Evolutionary conservation across 768 basidiomycete species (phyloP).

Genomic region (Mycena leptocephala): DNA sequence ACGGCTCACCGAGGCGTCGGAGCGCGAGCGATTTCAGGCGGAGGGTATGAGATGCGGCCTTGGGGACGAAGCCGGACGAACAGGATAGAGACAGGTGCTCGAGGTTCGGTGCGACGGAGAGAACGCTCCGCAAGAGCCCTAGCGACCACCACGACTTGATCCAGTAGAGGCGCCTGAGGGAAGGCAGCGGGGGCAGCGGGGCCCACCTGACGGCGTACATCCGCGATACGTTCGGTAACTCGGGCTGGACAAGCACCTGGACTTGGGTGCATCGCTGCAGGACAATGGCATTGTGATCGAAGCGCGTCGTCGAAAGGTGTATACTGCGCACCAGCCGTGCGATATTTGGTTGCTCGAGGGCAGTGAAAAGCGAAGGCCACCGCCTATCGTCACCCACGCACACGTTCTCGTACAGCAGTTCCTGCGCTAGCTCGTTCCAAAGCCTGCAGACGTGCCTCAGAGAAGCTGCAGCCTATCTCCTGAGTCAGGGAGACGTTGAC

Average conservation of each 20-base stretch:
- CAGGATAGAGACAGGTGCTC: constrained; percentile 6
- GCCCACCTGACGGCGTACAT: background rate
- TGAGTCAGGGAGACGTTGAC: background rate
- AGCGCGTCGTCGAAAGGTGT: constrained; percentile 14
- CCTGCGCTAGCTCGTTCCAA: constrained; percentile 15
- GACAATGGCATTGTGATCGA: constrained; percentile 2
- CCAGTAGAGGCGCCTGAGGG: constrained; percentile 27
- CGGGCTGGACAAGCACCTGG: constrained; percentile 12
- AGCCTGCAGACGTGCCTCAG: constrained; percentile 6
- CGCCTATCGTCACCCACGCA: background rate
- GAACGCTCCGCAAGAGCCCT: background rate
- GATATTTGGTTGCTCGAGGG: background rate
- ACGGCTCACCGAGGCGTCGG: background rate
- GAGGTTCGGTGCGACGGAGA: constrained; percentile 22
- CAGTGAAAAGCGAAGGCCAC: background rate
- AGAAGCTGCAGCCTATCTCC: background rate
- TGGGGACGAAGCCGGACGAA: background rate
- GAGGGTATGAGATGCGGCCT: background rate
- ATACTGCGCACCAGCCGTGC: constrained; percentile 17
- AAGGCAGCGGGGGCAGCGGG: background rate
- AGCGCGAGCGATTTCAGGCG: background rate
- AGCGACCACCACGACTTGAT: background rate
- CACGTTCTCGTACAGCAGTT: constrained; percentile 17
- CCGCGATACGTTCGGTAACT: background rate
- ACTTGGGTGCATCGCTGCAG: background rate